phyloP scores from a whole-genome alignment of 2,329 filamentous ascomycete species.

The Lachnellula occidentalis region DNA sequence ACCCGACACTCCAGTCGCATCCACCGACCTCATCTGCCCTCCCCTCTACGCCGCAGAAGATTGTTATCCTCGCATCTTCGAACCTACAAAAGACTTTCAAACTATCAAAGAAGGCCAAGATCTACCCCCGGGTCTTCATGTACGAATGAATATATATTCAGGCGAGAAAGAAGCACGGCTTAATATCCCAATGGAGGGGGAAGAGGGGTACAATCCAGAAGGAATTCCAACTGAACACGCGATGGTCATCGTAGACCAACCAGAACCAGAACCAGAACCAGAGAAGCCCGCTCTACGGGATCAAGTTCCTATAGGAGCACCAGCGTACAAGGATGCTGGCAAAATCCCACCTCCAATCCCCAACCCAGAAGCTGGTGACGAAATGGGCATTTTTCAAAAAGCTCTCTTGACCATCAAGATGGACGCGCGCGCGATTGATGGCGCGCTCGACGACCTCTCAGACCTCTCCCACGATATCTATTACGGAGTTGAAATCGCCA shows the following conservation, averaged over 20 bases:
- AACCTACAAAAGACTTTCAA: conserved; percentile 60
- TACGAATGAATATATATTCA: conserved; percentile 59
- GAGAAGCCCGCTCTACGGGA: conserved; percentile 25
- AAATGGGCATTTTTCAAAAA: conserved; percentile 40
- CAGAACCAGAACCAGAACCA: conserved; percentile 8
- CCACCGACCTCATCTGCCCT: conserved; percentile 59
- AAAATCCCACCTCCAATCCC: conserved; percentile 50
- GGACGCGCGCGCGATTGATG: conserved; percentile 28
- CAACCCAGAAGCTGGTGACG: conserved; percentile 28
- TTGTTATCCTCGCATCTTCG: conserved; percentile 63
- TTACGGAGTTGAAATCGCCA: conserved; percentile 59
- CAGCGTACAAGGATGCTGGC: conserved; percentile 52
- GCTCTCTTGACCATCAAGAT: conserved; percentile 47
- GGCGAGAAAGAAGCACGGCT: conserved; percentile 62
- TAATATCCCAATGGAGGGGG: conserved; percentile 47
- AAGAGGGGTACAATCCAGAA: conserved; percentile 50
- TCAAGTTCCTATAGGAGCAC: conserved; percentile 44
- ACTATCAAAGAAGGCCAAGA: conserved; percentile 58
- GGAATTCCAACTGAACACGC: conserved; percentile 44
- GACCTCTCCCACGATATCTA: conserved; percentile 65
- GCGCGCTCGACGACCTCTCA: conserved; percentile 48
- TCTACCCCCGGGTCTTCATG: conserved; percentile 58
- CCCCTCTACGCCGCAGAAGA: conserved; percentile 50
- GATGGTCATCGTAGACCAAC: conserved; percentile 22
- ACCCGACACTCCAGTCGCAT: conserved; percentile 25